Conservation (phyloP, 768 basidiomycete genomes). For the Coprinopsis sp. region DNA sequence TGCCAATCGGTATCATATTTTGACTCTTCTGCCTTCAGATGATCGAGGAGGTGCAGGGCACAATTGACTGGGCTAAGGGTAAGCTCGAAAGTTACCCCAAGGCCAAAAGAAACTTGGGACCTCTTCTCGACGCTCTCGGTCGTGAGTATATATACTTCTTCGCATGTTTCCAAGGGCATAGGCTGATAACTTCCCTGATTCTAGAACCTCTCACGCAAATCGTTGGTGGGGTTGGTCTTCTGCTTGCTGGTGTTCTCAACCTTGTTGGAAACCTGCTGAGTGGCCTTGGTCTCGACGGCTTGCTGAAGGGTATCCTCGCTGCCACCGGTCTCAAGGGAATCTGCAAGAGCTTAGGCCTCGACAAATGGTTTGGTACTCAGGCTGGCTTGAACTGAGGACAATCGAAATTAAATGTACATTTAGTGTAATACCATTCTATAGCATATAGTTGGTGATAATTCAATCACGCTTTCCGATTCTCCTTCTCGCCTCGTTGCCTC, state of each 20-base stretch:
- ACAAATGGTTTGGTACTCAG: conserved; percentile 20
- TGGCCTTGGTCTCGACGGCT: conserved; percentile 28
- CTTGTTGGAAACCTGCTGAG: conserved; percentile 30
- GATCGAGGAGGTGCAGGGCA: conserved; percentile 31
- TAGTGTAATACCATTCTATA: too few relatives aligned
- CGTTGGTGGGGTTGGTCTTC: conserved; percentile 32
- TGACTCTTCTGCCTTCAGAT: too few relatives aligned
- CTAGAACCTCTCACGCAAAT: conserved; percentile 36
- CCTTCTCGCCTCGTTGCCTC: too few relatives aligned
- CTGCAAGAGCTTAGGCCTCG: conserved; percentile 30
- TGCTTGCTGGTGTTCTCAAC: conserved; percentile 32
- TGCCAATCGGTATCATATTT: too few relatives aligned
- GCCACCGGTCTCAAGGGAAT: conserved; percentile 32
- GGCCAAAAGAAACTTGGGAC: too few relatives aligned
- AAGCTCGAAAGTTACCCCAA: too few relatives aligned
- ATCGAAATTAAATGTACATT: too few relatives aligned
- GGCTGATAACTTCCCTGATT: conserved; percentile 32
- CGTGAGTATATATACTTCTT: too few relatives aligned
- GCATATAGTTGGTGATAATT: too few relatives aligned
- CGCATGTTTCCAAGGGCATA: conserved; percentile 33
- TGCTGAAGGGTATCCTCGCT: conserved; percentile 29
- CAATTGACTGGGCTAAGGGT: too few relatives aligned
- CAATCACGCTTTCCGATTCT: too few relatives aligned
- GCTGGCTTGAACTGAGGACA: neutral
- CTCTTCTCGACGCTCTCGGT: too few relatives aligned